Evolutionary conservation across 1,284 basidiomycete genomes (phyloP).

Genomic region (Ustilago loliicola): DNA sequence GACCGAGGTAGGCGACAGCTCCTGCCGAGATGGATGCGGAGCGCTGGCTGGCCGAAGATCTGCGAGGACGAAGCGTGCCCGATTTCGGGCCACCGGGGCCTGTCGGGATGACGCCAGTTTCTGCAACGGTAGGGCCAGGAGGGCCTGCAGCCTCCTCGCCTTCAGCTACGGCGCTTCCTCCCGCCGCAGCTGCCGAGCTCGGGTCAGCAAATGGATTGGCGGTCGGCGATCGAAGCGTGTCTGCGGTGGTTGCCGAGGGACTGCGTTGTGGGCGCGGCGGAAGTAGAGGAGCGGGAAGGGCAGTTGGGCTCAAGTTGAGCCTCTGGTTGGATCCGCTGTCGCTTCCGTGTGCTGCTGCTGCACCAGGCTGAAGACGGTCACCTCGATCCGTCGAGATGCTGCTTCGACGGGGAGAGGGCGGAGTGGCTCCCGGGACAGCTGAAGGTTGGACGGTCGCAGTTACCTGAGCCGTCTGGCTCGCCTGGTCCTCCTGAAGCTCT

Average conservation of each 20-base stretch:
- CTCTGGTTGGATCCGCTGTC: conserved; percentile 19
- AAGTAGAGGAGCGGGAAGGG: conserved; percentile 41
- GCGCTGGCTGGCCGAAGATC: conserved; percentile 41
- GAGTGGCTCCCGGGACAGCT: background rate
- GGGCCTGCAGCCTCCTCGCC: conserved; percentile 29
- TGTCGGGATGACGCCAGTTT: conserved; percentile 52
- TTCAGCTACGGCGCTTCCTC: conserved; percentile 9
- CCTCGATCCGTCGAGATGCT: conserved; percentile 27
- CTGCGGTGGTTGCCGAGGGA: conserved; percentile 20
- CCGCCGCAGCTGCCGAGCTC: conserved; percentile 8
- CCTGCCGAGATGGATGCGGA: conserved; percentile 51
- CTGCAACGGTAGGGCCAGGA: conserved; percentile 51
- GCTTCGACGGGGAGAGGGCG: conserved; percentile 16
- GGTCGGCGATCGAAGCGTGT: conserved; percentile 33
- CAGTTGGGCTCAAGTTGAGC: conserved; percentile 48
- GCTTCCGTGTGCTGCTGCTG: conserved; percentile 7
- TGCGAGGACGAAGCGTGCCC: conserved; percentile 48
- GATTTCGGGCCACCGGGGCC: conserved; percentile 58
- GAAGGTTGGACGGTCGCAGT: background rate
- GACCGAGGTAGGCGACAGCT: conserved; percentile 51
- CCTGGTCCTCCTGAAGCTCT: conserved; percentile 39
- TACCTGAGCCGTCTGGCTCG: background rate
- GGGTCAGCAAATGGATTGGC: conserved; percentile 41
- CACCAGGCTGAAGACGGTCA: conserved; percentile 23
- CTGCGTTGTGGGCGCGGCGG: conserved; percentile 45